phyloP scores from a whole-genome alignment of 305 asterid genomes.

The Solanum hybrid region DNA sequence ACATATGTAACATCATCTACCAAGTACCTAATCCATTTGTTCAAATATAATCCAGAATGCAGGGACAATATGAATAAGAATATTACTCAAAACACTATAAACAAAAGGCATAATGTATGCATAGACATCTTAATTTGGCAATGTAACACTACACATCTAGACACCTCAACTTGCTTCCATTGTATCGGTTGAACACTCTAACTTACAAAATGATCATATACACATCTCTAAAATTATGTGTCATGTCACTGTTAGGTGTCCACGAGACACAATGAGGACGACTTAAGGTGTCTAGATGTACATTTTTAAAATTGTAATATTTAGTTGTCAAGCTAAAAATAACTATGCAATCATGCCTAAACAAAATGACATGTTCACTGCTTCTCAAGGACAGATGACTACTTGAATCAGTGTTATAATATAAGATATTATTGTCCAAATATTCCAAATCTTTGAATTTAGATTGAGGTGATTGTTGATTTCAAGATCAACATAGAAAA shows the following conservation, averaged over 20 bases:
- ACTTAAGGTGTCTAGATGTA: neutral
- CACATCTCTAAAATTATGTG: neutral
- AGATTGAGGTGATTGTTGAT: no score
- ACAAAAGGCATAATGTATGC: neutral
- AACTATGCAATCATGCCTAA: neutral
- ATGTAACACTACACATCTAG: neutral
- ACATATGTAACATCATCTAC: neutral
- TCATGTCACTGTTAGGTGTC: neutral
- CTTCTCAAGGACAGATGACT: neutral
- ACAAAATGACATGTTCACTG: neutral
- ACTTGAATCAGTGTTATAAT: neutral
- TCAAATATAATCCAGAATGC: neutral
- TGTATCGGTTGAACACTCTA: neutral
- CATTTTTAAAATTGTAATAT: neutral
- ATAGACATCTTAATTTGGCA: neutral
- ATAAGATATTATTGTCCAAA: no score
- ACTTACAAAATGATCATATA: neutral
- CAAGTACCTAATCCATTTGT: neutral
- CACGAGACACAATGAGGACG: rapidly evolving
- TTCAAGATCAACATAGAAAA: no score
- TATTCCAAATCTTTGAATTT: no score
- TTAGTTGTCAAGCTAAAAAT: neutral
- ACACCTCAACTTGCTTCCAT: neutral
- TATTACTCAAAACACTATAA: neutral
- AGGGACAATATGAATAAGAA: neutral